Percentiles rank a stretch among this genome's conserved stretches.
phyloP scores from a whole-genome alignment of 2,329 filamentous ascomycete genomes.

The Colletotrichum sp. region DNA sequence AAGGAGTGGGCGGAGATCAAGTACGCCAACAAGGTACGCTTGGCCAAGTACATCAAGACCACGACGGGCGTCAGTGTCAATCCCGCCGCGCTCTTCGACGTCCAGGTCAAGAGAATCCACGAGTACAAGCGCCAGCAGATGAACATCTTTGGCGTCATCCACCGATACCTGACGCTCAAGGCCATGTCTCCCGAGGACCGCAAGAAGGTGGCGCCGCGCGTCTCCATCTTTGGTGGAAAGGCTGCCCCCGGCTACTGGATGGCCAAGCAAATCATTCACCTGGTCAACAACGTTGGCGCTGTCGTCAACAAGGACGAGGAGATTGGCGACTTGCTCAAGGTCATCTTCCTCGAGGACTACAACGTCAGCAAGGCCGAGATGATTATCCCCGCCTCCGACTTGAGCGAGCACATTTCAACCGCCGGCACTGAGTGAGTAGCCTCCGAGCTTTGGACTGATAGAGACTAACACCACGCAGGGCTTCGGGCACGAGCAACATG shows the following conservation, averaged over 20 bases:
- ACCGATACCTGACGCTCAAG: slow-evolving; percentile 91
- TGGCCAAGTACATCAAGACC: slow-evolving; percentile 89
- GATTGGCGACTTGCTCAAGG: slow-evolving; percentile 92
- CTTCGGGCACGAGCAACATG: slow-evolving; percentile 95
- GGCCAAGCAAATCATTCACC: slow-evolving; percentile 98
- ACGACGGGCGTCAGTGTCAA: slow-evolving; percentile 83
- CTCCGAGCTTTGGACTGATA: not conserved
- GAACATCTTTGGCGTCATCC: slow-evolving; percentile 98
- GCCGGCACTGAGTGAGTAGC: slow-evolving; percentile 84
- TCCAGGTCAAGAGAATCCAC: slow-evolving; percentile 98
- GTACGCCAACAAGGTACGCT: slow-evolving; percentile 89
- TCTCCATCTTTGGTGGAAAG: slow-evolving; percentile 97
- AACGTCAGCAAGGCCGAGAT: slow-evolving; percentile 99
- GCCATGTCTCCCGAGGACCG: slow-evolving; percentile 80
- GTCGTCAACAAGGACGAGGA: slow-evolving; percentile 94
- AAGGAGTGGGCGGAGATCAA: slow-evolving; percentile 98
- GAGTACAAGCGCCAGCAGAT: slow-evolving; percentile 99
- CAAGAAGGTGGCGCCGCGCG: slow-evolving; percentile 85
- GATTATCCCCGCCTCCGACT: slow-evolving; percentile 90
- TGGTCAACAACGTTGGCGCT: slow-evolving; percentile 88
- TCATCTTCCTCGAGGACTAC: slow-evolving; percentile 97
- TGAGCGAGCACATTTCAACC: slow-evolving; percentile 98
- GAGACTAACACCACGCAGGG: slow-evolving; percentile 40
- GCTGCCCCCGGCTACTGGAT: slow-evolving; percentile 99
- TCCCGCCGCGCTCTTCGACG: slow-evolving; percentile 87